Base-by-base conservation (phyloP, 176 grass and related monocot genomes). In the Eleusine coracana region DNA sequence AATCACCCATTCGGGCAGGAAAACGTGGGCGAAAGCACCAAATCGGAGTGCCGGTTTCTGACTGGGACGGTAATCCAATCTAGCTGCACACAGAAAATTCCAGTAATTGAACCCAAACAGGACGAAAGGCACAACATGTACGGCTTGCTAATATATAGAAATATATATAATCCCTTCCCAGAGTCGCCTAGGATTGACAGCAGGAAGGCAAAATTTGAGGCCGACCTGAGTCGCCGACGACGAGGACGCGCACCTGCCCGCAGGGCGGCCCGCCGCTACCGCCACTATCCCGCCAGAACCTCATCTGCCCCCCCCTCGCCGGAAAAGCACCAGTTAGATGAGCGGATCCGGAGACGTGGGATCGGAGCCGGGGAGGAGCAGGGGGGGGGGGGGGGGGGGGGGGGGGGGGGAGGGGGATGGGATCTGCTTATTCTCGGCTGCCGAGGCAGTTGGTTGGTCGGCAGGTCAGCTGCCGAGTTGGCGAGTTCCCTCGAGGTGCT, bases 201-300 rank as follows among this genome's bases (percentile, higher is more conserved):
- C 71, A 55, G 5, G 25, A 51, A 59, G 63, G 14, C 40, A 54
- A 49, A 60, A 31, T 2, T 10, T 59, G 56, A 13, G 45, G 58
- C 88, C 82, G 65, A 94, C 92, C 92, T 86, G 92, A 89, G 78
- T 94, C 92, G 59, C 92, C 92, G 59, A 92, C 92, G 42, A 94
- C 71, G 89, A 92, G 89, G 42, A 94, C 87, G 28, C 92, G 92
- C 40, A 94, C 89, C 79, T 94, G 92, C 49, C 92, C 89, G 37
- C 89, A 94, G 25, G 87, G 92, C 44, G 82, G 85, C 34, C 87
- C 78, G 41, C 87, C 89, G 38, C 59, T 82, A 17, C 72, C 61
- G 36, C 82, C 68, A 44, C 68, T 29, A n/a, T 89, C 87, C 92
- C 70, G 85, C 92, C 89, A 92, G 77, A 94, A 94, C 89, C 81